These are phyloP conservation scores for Funneliformis mosseae DNA, from an alignment of 192 early-diverging fungal species.

Conservation along the genomic window DNA sequence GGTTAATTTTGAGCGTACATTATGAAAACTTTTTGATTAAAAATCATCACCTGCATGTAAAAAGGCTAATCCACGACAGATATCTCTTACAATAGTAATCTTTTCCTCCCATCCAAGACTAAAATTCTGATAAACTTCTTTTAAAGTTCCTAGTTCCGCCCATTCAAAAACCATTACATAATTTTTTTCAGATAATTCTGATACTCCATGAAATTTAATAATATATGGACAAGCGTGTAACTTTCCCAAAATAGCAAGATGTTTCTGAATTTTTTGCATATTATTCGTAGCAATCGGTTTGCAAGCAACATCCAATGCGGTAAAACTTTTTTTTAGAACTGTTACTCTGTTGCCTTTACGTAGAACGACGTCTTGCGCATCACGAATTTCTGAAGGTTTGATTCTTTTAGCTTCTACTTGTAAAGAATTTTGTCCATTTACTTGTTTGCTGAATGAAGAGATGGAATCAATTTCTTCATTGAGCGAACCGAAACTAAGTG, in stretches of 20 bases:
- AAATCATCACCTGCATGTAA: not conserved
- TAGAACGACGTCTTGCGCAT: not conserved
- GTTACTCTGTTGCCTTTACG: not conserved
- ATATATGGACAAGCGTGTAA: conserved; percentile 14
- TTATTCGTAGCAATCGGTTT: not conserved
- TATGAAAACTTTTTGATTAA: not conserved
- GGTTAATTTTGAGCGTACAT: not conserved
- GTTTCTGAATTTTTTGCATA: not conserved
- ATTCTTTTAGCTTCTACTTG: not conserved
- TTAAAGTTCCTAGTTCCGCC: conserved; percentile 28
- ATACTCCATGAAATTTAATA: conserved; percentile 29
- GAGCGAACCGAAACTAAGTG: not conserved
- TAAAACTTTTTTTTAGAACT: not conserved
- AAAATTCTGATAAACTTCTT: not conserved
- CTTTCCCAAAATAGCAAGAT: conserved; percentile 15
- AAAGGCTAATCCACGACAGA: conserved; percentile 25
- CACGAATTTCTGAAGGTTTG: not conserved
- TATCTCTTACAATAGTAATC: conserved; percentile 5
- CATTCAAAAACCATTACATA: conserved; percentile 26
- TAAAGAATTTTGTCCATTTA: not conserved
- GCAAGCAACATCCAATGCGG: not conserved
- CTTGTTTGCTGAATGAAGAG: not conserved
- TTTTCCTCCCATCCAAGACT: conserved; percentile 7
- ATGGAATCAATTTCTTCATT: not conserved
- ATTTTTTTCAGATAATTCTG: not conserved